These are phyloP conservation scores for Mycena belliarum DNA, from an alignment of 768 basidiomycete genomes.

Conservation along the genomic window DNA sequence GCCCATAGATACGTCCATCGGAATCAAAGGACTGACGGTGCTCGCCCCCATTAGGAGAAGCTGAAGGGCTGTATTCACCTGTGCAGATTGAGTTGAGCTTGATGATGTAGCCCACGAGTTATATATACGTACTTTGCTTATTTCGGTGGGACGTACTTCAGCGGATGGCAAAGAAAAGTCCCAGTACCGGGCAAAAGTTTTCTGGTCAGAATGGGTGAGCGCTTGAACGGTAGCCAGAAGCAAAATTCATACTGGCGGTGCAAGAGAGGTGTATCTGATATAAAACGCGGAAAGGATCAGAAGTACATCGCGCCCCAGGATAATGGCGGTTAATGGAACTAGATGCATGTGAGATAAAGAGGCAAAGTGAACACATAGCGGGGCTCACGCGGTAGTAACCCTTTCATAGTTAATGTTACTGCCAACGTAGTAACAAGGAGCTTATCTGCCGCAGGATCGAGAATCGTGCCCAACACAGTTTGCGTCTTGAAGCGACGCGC, in stretches of 20 bases:
- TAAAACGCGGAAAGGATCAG: constrained; percentile 89
- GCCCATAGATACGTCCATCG: constrained; percentile 53
- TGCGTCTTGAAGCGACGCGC: constrained; percentile 86
- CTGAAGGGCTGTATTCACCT: constrained; percentile 94
- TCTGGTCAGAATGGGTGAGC: constrained; percentile 44
- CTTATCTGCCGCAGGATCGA: constrained; percentile 98
- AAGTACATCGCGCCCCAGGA: constrained; percentile 87
- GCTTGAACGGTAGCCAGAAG: not conserved
- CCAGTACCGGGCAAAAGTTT: constrained; percentile 94
- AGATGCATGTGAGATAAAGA: constrained; percentile 2
- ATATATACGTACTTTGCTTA: constrained; percentile 75
- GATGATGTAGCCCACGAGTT: not conserved
- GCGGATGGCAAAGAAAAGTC: constrained; percentile 95
- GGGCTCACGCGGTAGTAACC: constrained; percentile 75
- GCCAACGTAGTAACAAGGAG: constrained; percentile 92
- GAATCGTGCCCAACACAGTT: constrained; percentile 90
- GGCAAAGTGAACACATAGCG: not conserved
- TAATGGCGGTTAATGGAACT: constrained; percentile 86
- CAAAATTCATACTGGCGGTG: constrained; percentile 67
- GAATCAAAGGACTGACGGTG: constrained; percentile 80
- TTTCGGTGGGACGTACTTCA: constrained; percentile 89
- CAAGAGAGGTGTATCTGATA: constrained; percentile 88
- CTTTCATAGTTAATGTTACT: constrained; percentile 80
- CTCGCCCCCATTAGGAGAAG: constrained; percentile 88
- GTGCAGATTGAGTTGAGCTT: not conserved